These are phyloP conservation scores for Gonium pectorale DNA, from an alignment of 139 green algal species.

Conservation along the genomic window DNA sequence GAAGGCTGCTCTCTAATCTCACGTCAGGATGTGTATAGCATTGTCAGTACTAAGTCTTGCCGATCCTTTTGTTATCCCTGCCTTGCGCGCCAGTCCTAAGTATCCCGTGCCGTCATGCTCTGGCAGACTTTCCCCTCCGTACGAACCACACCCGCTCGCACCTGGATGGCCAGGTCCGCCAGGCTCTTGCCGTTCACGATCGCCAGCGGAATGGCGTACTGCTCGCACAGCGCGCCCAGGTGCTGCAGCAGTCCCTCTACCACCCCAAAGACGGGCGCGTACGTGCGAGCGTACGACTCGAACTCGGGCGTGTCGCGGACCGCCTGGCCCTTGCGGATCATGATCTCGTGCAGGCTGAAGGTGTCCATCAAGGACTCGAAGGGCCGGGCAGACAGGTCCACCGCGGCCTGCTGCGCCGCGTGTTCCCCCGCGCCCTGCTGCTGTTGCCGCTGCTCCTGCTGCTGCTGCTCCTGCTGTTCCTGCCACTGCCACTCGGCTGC, in stretches of 20 bases:
- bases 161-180: slow-evolving; percentile 52
- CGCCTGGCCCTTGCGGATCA: slow-evolving; percentile 63
- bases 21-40: no score
- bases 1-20: no score
- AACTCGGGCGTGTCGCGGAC: slow-evolving; percentile 73
- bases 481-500: not conserved
- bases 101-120: no score
- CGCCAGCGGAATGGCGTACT: slow-evolving; percentile 66
- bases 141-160: not conserved
- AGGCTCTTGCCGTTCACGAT: slow-evolving; percentile 70
- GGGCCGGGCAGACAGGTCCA: slow-evolving; percentile 3
- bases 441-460: not conserved
- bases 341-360: slow-evolving; percentile 70
- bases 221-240: slow-evolving; percentile 59
- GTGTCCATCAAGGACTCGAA: slow-evolving; percentile 74
- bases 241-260: slow-evolving; percentile 62
- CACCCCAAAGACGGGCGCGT: slow-evolving; percentile 56
- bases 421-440: not conserved
- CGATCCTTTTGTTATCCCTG: no score
- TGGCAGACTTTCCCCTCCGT: not conserved
- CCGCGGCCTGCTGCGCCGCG: not conserved
- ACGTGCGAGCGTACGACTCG: slow-evolving; percentile 62
- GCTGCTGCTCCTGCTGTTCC: not conserved
- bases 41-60: no score
- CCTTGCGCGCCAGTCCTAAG: no score